These are phyloP conservation scores for Lachancea meyersii DNA, from an alignment of 805 yeast genomes.

Conservation along the genomic window DNA sequence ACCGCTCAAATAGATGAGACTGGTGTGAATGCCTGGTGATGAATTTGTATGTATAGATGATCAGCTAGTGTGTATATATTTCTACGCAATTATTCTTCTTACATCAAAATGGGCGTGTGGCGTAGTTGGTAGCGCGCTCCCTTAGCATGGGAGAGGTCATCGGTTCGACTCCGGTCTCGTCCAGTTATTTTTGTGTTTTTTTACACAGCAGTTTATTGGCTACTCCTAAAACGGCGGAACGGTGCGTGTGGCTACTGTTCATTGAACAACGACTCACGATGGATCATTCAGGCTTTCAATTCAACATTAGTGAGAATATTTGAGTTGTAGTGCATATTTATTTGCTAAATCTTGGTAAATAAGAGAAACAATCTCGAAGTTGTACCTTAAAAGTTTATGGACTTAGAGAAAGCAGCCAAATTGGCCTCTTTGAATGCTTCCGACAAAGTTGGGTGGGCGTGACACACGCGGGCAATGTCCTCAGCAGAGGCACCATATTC, in stretches of 20 bases:
- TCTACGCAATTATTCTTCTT: too few species aligned
- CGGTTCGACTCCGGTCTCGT: slow-evolving; percentile 78
- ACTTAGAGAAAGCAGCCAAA: slow-evolving; percentile 82
- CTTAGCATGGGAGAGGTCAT: slow-evolving; percentile 77
- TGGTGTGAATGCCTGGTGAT: too few species aligned
- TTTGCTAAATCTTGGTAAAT: background rate
- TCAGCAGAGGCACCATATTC: slow-evolving; percentile 99
- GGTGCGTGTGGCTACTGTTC: too few species aligned
- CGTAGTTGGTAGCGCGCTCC: slow-evolving; percentile 81
- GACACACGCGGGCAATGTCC: slow-evolving; percentile 95
- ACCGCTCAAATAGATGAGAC: too few species aligned
- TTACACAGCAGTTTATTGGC: background rate
- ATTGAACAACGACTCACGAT: background rate
- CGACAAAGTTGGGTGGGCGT: slow-evolving; percentile 96
- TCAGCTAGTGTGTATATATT: too few species aligned
- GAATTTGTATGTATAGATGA: too few species aligned
- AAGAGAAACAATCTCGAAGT: background rate
- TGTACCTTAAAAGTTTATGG: slow-evolving; percentile 56
- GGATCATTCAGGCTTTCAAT: too few species aligned
- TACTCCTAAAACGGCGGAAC: too few species aligned
- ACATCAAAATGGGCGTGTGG: slow-evolving; percentile 54
- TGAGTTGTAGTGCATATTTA: background rate
- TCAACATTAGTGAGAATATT: background rate
- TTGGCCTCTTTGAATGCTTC: slow-evolving; percentile 99
- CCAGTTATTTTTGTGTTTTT: slow-evolving; percentile 33